phyloP scores from a whole-genome alignment of 495 filamentous ascomycete species.

The Alectoria sarmentosa region DNA sequence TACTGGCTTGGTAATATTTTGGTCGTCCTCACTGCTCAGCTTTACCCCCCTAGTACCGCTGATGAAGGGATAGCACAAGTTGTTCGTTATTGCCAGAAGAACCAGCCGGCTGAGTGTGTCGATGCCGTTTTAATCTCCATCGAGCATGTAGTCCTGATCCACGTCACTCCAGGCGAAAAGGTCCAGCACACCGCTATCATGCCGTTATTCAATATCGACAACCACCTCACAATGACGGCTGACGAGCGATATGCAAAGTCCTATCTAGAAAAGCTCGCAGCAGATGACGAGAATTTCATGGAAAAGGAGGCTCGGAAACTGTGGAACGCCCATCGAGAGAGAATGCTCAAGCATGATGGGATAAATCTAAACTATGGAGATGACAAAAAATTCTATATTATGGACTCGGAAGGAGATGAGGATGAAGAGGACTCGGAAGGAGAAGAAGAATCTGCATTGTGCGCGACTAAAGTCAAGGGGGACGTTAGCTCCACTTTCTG shows the following conservation, averaged over 20 bases:
- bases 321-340: not conserved
- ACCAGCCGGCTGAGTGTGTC: too few species aligned
- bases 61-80: too few species aligned
- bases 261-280: conserved; percentile 8
- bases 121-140: conserved; percentile 20
- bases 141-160: conserved; percentile 13
- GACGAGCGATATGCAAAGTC: not conserved
- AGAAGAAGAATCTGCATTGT: not conserved
- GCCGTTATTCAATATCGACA: conserved; percentile 9
- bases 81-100: too few species aligned
- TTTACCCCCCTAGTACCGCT: conserved; percentile 1
- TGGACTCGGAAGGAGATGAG: too few species aligned
- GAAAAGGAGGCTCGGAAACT: not conserved
- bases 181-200: conserved; percentile 15
- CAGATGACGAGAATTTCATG: not conserved
- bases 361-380: not conserved
- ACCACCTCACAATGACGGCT: conserved; percentile 4
- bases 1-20: conserved; percentile 22
- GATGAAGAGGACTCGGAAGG: not conserved
- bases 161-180: conserved; percentile 5
- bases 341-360: not conserved
- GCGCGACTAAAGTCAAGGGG: not conserved
- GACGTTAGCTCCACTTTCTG: not conserved
- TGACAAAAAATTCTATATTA: too few species aligned
- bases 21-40: conserved; percentile 14